Conservation (phyloP, 768 basidiomycete species). For the Gloeophyllum trabeum region DNA sequence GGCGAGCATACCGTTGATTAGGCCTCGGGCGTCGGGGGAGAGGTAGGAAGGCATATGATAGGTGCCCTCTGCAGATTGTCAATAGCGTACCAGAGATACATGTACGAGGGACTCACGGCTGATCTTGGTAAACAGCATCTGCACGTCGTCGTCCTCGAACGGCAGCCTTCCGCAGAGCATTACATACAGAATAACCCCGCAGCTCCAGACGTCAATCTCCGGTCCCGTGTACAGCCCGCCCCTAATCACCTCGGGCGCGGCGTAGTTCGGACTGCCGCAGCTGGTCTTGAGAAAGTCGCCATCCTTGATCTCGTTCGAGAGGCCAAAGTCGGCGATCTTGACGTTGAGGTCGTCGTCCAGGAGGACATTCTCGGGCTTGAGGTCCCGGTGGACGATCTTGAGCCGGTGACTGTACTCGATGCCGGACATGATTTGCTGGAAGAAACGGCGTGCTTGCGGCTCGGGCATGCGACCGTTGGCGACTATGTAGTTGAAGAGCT, state of each 20-base stretch:
- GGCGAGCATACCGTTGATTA: conserved; percentile 84
- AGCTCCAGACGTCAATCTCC: conserved; percentile 98
- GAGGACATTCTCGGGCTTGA: conserved; percentile 95
- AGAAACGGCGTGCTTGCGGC: conserved; percentile 81
- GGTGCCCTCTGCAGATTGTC: conserved; percentile 52
- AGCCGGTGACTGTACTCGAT: conserved; percentile 95
- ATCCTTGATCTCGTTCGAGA: conserved; percentile 92
- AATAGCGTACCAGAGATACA: conserved; percentile 2
- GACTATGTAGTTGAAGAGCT: conserved; percentile 98
- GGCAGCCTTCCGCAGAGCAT: conserved; percentile 93
- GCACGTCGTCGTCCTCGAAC: conserved; percentile 96
- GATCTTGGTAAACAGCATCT: conserved; percentile 88
- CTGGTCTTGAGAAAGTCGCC: conserved; percentile 96
- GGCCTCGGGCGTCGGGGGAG: conserved; percentile 60
- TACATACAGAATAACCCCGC: conserved; percentile 97
- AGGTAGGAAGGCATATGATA: conserved; percentile 82
- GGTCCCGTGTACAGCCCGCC: conserved; percentile 95
- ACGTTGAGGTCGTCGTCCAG: conserved; percentile 79
- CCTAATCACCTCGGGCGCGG: conserved; percentile 94
- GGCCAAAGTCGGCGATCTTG: conserved; percentile 98
- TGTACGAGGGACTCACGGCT: conserved; percentile 41
- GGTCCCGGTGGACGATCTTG: conserved; percentile 95
- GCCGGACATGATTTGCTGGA: conserved; percentile 96
- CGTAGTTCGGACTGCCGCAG: conserved; percentile 97
- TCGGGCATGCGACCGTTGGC: conserved; percentile 88